Evolutionary conservation across 345 rosid genomes (phyloP).

Genomic region (Rhodamnia argentea): DNA sequence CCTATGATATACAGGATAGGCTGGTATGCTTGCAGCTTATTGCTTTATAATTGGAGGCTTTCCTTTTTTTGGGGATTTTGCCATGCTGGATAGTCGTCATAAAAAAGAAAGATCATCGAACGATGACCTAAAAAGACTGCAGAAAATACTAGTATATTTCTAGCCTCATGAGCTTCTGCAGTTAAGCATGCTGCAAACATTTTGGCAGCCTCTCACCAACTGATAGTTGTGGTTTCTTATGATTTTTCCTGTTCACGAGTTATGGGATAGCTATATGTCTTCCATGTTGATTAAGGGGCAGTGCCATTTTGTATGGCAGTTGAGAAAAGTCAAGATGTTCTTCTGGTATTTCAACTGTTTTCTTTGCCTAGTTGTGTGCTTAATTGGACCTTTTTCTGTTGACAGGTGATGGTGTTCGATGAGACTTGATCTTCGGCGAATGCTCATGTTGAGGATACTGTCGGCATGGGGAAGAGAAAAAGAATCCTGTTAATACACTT

Average conservation of each 20-base stretch:
- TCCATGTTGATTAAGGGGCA: not conserved
- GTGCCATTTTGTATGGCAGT: not conserved
- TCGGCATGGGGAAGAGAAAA: not conserved
- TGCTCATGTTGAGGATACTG: constrained; percentile 23
- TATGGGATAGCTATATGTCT: not conserved
- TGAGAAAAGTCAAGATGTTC: not conserved
- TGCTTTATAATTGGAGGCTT: not conserved
- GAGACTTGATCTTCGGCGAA: constrained; percentile 29
- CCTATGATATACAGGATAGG: not conserved
- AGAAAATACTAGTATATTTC: not conserved
- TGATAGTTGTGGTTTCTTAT: not conserved
- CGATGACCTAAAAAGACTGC: not conserved
- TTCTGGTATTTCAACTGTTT: not conserved
- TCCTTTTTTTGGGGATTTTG: not conserved
- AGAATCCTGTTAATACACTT: not conserved
- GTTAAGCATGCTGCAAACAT: not conserved
- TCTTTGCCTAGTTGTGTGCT: not conserved
- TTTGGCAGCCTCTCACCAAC: not conserved
- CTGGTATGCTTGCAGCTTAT: not conserved
- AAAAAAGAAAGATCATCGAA: not conserved
- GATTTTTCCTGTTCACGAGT: not conserved
- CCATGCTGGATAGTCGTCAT: not conserved
- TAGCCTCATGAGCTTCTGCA: not conserved
- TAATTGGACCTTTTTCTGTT: not conserved
- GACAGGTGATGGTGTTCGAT: constrained; percentile 54